Conservation (phyloP, 73 alveolate genomes). For the Symbiodinium natans region DNA sequence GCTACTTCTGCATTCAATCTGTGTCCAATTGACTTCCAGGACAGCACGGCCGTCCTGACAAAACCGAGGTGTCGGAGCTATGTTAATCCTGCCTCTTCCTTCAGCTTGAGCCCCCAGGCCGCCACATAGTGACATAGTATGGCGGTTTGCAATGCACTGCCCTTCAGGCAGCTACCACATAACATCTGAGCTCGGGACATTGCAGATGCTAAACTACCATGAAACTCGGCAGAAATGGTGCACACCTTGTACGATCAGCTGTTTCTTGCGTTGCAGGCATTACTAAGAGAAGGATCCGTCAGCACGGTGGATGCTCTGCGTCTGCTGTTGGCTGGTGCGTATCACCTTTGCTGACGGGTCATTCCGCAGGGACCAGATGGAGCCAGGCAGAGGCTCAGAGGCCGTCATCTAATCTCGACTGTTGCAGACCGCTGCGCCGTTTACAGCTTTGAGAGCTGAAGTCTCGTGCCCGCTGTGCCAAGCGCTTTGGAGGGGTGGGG, state of each 20-base stretch:
- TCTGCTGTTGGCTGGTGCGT: too few relatives aligned
- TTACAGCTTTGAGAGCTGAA: too few relatives aligned
- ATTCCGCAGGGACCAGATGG: neutral
- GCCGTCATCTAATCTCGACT: too few relatives aligned
- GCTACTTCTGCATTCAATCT: too few relatives aligned
- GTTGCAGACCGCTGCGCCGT: neutral
- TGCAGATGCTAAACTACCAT: too few relatives aligned
- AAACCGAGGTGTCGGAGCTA: neutral
- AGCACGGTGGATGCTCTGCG: neutral
- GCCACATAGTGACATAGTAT: too few relatives aligned
- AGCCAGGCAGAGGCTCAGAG: neutral
- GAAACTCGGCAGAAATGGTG: neutral
- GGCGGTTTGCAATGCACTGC: too few relatives aligned
- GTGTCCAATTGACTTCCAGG: too few relatives aligned
- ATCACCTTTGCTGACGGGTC: neutral
- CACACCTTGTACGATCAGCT: neutral
- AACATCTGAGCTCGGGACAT: too few relatives aligned
- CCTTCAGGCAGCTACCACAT: too few relatives aligned
- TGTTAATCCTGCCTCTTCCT: slow-evolving; percentile 12
- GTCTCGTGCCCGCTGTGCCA: too few relatives aligned
- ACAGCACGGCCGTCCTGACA: neutral
- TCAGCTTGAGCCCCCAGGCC: neutral
- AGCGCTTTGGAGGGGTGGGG: too few relatives aligned
- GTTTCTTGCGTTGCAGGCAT: neutral
- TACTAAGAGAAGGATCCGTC: neutral